Conservation (phyloP, 2,329 filamentous ascomycete genomes). For the Xylaria sp. region DNA sequence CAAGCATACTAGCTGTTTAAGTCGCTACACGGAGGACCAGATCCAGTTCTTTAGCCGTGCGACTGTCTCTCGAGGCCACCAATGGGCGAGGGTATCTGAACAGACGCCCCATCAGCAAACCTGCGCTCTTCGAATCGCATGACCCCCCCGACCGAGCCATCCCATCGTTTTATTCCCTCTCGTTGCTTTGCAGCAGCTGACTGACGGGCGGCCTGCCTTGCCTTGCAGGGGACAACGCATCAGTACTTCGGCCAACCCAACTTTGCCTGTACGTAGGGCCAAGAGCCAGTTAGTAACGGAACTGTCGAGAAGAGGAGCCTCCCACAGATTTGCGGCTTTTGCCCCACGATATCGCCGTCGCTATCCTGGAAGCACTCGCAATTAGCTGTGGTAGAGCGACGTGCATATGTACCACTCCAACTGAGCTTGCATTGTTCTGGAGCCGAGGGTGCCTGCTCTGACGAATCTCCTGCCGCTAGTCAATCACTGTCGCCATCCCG, state of each 20-base stretch:
- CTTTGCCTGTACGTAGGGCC: background rate
- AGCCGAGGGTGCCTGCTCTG: background rate
- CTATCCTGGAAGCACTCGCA: too few relatives aligned
- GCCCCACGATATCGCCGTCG: background rate
- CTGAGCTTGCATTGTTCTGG: background rate
- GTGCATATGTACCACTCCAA: background rate
- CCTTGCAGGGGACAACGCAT: slow-evolving; percentile 38
- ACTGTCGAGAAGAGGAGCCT: background rate
- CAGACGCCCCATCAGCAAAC: slow-evolving; percentile 21
- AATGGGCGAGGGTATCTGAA: slow-evolving; percentile 2
- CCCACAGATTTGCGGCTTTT: background rate
- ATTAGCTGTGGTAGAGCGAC: background rate
- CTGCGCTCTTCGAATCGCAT: slow-evolving; percentile 22
- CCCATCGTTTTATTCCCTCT: slow-evolving; percentile 20
- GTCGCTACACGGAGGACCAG: slow-evolving; percentile 17
- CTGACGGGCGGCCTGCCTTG: slow-evolving; percentile 25
- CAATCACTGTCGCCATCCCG: too few relatives aligned
- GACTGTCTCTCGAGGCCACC: slow-evolving; percentile 11
- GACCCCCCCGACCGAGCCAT: slow-evolving; percentile 10
- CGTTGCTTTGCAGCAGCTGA: slow-evolving; percentile 20
- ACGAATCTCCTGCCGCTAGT: slow-evolving; percentile 22
- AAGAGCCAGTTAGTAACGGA: background rate
- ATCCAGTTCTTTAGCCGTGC: slow-evolving; percentile 21
- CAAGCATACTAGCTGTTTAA: too few relatives aligned
- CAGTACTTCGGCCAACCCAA: slow-evolving; percentile 20